Evolutionary conservation across 2,329 filamentous ascomycete species (phyloP), one percentile per base, ranked within the genome.

Genomic region (Capronia epimyces): DNA sequence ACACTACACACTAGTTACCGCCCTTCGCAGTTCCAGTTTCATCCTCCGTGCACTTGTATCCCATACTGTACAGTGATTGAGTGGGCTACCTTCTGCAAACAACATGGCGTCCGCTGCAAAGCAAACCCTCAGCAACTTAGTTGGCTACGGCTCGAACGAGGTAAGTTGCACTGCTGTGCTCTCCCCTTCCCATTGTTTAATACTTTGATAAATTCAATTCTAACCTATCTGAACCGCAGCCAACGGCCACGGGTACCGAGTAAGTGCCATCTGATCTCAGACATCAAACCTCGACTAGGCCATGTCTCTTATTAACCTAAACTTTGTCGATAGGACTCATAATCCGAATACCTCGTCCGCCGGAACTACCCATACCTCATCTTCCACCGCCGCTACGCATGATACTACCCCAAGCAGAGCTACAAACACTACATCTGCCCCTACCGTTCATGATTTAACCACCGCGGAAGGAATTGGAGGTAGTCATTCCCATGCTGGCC

Each of bases 51-150:
- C 43, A 7, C 31, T 9, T 7, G n/a, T 10, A n/a, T n/a, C n/a
- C n/a, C 34, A 12, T 29, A n/a, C 3, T 12, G n/a, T n/a, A n/a
- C n/a, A n/a, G n/a, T n/a, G n/a, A n/a, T n/a, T n/a, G n/a, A n/a
- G n/a, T n/a, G n/a, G n/a, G n/a, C n/a, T n/a, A 32, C 29, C 34
- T n/a, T 16, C 31, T n/a, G 22, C 20, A 12, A 7, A 21, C 27
- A 51, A 7, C n/a, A 57, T 57, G 55, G 55, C 54, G 49, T 22
- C 51, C 15, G 43, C 45, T 20, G 43, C 45, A 47, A 57, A 57
- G 48, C 46, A 51, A 31, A 37, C 42, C 12, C 21, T 57, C 44
- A 49, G 20, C 41, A 50, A 50, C 27, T 10, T 54, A 10, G 13
- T 54, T 25, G 51, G 55, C 27, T 27, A 32, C 31, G 36, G 24